A percentile compares a stretch with the other conserved stretches of the same genome.
These are phyloP conservation scores for Kwoniella sp. DNA, from an alignment of 768 basidiomycete species.

Conservation along the genomic window DNA sequence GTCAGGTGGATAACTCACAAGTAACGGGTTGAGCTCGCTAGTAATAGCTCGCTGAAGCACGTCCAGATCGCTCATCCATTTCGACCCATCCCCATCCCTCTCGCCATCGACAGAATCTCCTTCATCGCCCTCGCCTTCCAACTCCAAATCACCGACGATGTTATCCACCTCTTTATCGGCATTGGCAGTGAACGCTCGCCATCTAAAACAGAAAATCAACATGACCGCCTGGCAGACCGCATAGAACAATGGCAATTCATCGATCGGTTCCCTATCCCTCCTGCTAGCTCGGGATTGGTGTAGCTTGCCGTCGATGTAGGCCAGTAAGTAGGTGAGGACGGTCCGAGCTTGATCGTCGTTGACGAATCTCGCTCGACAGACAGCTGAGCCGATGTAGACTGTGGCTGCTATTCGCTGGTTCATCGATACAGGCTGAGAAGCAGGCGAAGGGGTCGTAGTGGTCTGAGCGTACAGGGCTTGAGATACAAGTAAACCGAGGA, in stretches of 20 bases:
- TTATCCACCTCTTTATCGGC: conserved; percentile 60
- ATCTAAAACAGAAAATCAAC: conserved; percentile 96
- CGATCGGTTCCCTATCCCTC: conserved; percentile 44
- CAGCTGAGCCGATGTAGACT: conserved; percentile 88
- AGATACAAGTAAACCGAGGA: conserved; percentile 91
- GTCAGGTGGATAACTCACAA: conserved; percentile 68
- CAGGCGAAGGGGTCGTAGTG: conserved; percentile 57
- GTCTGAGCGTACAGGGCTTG: conserved; percentile 70
- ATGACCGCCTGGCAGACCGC: conserved; percentile 89
- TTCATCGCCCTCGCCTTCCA: conserved; percentile 37
- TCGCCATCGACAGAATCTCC: conserved; percentile 30
- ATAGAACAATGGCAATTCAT: conserved; percentile 73
- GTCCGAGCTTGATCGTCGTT: conserved; percentile 71
- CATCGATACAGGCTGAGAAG: conserved; percentile 37
- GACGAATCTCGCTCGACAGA: conserved; percentile 85
- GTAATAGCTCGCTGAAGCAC: conserved; percentile 77
- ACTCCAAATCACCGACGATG: conserved; percentile 54
- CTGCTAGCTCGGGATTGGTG: conserved; percentile 65
- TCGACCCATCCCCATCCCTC: conserved; percentile 56
- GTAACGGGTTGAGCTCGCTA: conserved; percentile 84
- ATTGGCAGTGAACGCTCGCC: conserved; percentile 70
- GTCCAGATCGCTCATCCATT: conserved; percentile 82
- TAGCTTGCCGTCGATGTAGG: conserved; percentile 75
- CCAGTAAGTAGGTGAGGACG: conserved; percentile 80
- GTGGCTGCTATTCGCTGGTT: conserved; percentile 90